These are phyloP conservation scores for Pochonia chlamydosporia DNA, from an alignment of 2,329 filamentous ascomycete genomes.

Conservation along the genomic window DNA sequence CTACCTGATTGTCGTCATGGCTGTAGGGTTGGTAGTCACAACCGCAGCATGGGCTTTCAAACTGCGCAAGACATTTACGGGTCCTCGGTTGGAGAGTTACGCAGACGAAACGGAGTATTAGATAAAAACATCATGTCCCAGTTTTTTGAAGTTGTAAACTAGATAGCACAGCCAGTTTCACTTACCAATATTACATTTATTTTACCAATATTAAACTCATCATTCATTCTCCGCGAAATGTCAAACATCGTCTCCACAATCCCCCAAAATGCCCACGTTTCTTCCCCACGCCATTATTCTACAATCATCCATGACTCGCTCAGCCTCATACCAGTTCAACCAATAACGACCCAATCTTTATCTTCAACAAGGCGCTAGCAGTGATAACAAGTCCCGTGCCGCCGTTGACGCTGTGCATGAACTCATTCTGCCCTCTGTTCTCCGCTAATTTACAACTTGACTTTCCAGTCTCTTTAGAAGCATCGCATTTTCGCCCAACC, in stretches of 20 bases:
- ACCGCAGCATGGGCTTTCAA: slow-evolving; percentile 10
- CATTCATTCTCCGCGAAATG: too few relatives aligned
- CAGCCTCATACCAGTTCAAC: neutral
- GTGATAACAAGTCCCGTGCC: slow-evolving; percentile 5
- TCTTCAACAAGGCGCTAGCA: neutral
- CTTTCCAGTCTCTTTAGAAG: too few relatives aligned
- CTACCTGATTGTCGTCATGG: slow-evolving; percentile 19
- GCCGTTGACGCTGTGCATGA: slow-evolving; percentile 14
- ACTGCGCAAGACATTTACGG: slow-evolving; percentile 14
- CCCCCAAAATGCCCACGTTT: too few relatives aligned
- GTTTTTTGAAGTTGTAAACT: too few relatives aligned
- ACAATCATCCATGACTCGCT: too few relatives aligned
- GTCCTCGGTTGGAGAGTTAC: slow-evolving; percentile 9
- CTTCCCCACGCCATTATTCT: too few relatives aligned
- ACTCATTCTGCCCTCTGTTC: neutral
- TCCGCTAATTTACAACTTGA: neutral
- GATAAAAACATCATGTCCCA: too few relatives aligned
- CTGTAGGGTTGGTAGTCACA: slow-evolving; percentile 14
- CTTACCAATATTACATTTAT: too few relatives aligned
- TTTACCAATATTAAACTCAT: too few relatives aligned
- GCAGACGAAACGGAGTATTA: slow-evolving; percentile 2
- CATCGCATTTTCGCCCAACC: neutral
- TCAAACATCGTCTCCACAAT: too few relatives aligned
- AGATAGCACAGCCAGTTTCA: too few relatives aligned
- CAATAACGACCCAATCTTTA: neutral